Conservation (phyloP, 495 filamentous ascomycete genomes). For the Penicillium manginii region DNA sequence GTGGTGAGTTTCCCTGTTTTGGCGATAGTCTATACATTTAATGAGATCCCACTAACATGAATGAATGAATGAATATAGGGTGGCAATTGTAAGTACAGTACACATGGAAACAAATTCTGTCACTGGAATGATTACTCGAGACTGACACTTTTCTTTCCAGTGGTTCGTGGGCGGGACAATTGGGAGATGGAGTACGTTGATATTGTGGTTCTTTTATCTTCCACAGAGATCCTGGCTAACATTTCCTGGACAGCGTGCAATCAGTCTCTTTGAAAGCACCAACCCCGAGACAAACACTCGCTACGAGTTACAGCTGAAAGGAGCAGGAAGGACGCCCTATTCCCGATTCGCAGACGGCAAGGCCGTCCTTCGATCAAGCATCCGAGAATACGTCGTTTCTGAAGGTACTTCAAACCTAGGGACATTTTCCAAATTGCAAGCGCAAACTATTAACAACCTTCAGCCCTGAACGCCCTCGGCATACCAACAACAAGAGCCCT, state of each 20-base stretch:
- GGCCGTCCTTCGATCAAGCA: constrained; percentile 86
- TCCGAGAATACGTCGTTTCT: constrained; percentile 90
- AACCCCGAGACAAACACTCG: constrained; percentile 71
- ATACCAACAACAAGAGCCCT: constrained; percentile 89
- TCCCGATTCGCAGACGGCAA: constrained; percentile 97
- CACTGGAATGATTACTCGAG: constrained; percentile 5
- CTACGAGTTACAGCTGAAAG: constrained; percentile 93
- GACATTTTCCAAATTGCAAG: neutral
- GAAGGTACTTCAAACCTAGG: constrained; percentile 54
- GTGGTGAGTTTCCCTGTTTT: constrained; percentile 53
- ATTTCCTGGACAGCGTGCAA: constrained; percentile 60
- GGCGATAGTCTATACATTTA: too few relatives aligned
- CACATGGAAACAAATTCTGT: constrained; percentile 1
- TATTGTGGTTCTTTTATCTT: too few relatives aligned
- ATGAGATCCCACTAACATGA: neutral
- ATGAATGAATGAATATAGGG: constrained; percentile 35
- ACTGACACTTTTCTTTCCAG: constrained; percentile 29
- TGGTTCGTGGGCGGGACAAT: constrained; percentile 91
- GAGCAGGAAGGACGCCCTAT: constrained; percentile 90
- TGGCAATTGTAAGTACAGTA: constrained; percentile 57
- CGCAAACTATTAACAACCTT: neutral
- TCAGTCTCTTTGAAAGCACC: constrained; percentile 87
- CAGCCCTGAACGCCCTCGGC: constrained; percentile 72
- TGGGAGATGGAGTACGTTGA: constrained; percentile 74
- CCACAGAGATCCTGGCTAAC: too few relatives aligned